Conservation (phyloP, 345 rosid species). For the Camelina sativa region DNA sequence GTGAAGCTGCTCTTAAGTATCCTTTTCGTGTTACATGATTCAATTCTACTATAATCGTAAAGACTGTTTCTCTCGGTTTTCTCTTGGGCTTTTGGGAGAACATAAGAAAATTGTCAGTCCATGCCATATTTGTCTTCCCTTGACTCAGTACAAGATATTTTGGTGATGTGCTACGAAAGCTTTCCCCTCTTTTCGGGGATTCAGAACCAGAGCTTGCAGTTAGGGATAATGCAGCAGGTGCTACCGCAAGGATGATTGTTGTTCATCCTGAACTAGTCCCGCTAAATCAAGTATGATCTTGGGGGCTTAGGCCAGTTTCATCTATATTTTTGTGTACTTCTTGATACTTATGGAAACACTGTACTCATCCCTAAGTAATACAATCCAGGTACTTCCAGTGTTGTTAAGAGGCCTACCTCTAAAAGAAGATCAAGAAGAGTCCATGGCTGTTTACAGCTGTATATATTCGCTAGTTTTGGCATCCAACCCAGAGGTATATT, state of each 20-base stretch:
- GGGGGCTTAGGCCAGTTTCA: conserved; percentile 10
- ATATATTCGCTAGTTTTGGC: conserved; percentile 76
- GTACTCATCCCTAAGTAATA: conserved; percentile 21
- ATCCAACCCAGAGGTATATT: conserved; percentile 79
- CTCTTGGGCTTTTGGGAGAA: not conserved
- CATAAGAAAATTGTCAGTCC: not conserved
- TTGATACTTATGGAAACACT: conserved; percentile 10
- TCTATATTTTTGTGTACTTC: not conserved
- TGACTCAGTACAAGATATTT: conserved; percentile 64
- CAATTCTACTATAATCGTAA: conserved; percentile 1
- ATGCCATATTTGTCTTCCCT: conserved; percentile 47
- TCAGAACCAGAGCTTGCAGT: conserved; percentile 95
- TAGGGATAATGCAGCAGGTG: conserved; percentile 99
- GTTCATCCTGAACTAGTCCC: conserved; percentile 87
- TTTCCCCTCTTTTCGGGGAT: conserved; percentile 88
- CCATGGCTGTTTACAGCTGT: conserved; percentile 85
- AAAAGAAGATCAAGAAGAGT: conserved; percentile 95
- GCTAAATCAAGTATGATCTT: conserved; percentile 72
- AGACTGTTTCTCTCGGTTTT: not conserved
- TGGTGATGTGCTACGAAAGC: conserved; percentile 72
- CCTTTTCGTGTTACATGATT: conserved; percentile 48
- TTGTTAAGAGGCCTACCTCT: conserved; percentile 89
- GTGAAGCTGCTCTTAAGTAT: conserved; percentile 85
- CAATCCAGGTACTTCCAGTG: conserved; percentile 84
- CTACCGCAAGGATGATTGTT: conserved; percentile 97